Evolutionary conservation across 163 green algal species (phyloP).

Genomic region (Scenedesmus sp.): DNA sequence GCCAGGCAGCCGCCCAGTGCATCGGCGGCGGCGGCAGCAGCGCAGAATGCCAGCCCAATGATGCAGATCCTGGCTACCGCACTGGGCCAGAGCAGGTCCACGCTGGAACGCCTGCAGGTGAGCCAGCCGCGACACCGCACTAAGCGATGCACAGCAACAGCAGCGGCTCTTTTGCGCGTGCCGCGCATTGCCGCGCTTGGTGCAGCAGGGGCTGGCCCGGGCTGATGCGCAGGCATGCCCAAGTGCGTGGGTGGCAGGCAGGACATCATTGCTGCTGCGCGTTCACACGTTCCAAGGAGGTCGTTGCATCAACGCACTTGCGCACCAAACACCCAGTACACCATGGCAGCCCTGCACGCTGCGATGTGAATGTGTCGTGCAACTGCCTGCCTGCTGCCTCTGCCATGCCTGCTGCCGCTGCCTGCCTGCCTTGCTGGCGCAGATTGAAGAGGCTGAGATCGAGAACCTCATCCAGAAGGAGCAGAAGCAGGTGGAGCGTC

Average conservation of each 20-base stretch:
- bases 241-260: too few relatives aligned
- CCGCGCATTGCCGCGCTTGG: too few relatives aligned
- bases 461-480: conserved; percentile 50
- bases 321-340: too few relatives aligned
- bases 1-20: background rate
- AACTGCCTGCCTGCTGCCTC: background rate
- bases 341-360: too few relatives aligned
- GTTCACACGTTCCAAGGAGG: too few relatives aligned
- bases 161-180: background rate
- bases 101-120: conserved; percentile 46
- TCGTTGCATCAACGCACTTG: too few relatives aligned
- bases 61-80: conserved; percentile 43
- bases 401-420: background rate
- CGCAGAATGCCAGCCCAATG: conserved; percentile 12
- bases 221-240: too few relatives aligned
- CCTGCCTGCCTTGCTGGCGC: background rate
- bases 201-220: too few relatives aligned
- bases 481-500: conserved; percentile 47
- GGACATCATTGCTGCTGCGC: too few relatives aligned
- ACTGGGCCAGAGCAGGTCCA: conserved; percentile 28
- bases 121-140: background rate
- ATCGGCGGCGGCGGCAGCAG: conserved; percentile 6
- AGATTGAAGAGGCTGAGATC: conserved; percentile 48
- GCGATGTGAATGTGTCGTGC: too few relatives aligned
- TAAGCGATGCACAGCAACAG: background rate